Evolutionary conservation across 345 rosid species (phyloP).

Genomic region (Triadica sebifera): DNA sequence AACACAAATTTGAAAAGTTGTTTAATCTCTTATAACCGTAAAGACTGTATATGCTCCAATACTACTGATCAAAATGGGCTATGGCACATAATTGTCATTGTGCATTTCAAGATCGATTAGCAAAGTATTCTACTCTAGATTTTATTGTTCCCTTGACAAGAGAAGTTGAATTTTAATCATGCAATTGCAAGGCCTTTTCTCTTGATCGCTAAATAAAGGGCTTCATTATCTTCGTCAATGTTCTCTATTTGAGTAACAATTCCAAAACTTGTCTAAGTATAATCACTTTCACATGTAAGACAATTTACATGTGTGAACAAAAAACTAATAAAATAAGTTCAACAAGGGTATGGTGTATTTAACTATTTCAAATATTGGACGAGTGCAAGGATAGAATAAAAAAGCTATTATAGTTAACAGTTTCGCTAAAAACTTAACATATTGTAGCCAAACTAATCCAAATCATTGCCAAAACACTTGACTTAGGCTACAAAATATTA

Average conservation of each 20-base stretch:
- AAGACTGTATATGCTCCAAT: too few relatives aligned
- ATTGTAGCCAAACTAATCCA: too few relatives aligned
- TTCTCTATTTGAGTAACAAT: constrained; percentile 14
- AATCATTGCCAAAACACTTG: too few relatives aligned
- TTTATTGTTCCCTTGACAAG: constrained; percentile 52
- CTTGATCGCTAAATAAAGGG: constrained; percentile 61
- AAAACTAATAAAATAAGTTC: neutral
- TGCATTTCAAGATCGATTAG: constrained; percentile 59
- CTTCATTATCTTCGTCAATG: constrained; percentile 40
- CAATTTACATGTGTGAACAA: neutral
- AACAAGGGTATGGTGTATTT: neutral
- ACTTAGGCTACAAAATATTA: too few relatives aligned
- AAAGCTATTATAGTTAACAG: too few relatives aligned
- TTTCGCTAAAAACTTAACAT: too few relatives aligned
- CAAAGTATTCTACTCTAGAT: constrained; percentile 78
- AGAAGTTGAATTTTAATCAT: constrained; percentile 33
- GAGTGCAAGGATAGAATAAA: too few relatives aligned
- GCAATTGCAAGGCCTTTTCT: constrained; percentile 67
- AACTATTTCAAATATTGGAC: too few relatives aligned
- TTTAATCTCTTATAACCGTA: too few relatives aligned
- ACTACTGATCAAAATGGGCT: constrained; percentile 58
- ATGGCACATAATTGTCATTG: constrained; percentile 41
- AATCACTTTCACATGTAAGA: neutral
- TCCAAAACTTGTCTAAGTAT: neutral
- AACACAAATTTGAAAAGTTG: too few relatives aligned